Evolutionary conservation across 805 yeast genomes (phyloP).

Genomic region (Saccharomycopsis fermentans): DNA sequence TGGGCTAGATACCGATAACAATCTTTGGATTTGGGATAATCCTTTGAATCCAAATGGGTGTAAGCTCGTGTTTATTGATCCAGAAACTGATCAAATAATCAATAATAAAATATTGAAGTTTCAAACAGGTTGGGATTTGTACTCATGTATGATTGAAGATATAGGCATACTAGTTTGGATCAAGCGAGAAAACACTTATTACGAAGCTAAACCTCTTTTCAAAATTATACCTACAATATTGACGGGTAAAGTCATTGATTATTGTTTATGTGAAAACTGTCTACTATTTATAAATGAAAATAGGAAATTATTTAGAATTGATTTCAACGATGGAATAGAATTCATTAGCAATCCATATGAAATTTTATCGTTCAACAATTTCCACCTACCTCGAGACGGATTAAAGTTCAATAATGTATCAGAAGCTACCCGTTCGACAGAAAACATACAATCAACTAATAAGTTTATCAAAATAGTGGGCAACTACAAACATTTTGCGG

Average conservation of each 20-base stretch:
- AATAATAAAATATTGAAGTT: constrained; percentile 26
- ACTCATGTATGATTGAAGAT: constrained; percentile 37
- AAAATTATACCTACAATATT: constrained; percentile 29
- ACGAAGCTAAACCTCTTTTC: constrained; percentile 30
- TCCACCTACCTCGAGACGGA: constrained; percentile 22
- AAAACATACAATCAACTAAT: constrained; percentile 16
- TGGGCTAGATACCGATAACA: constrained; percentile 41
- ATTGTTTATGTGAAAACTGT: constrained; percentile 42
- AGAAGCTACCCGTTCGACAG: neutral
- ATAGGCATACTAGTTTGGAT: constrained; percentile 56
- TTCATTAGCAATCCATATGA: constrained; percentile 16
- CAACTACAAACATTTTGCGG: constrained; percentile 42
- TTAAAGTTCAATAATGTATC: neutral
- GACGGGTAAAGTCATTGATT: constrained; percentile 36
- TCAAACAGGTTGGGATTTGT: constrained; percentile 59
- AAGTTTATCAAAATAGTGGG: constrained; percentile 44
- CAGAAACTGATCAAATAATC: neutral
- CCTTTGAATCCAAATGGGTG: constrained; percentile 34
- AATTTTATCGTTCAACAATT: constrained; percentile 26
- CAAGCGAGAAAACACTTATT: constrained; percentile 22
- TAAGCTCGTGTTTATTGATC: constrained; percentile 30
- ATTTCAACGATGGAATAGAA: constrained; percentile 15
- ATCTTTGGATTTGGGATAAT: constrained; percentile 56
- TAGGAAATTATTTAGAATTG: constrained; percentile 33
- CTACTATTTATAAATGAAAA: constrained; percentile 38